Evolutionary conservation across 352 stramenopile genomes (phyloP), one percentile per base, ranked within the genome.

Genomic region (Globisporangium paddicum): DNA sequence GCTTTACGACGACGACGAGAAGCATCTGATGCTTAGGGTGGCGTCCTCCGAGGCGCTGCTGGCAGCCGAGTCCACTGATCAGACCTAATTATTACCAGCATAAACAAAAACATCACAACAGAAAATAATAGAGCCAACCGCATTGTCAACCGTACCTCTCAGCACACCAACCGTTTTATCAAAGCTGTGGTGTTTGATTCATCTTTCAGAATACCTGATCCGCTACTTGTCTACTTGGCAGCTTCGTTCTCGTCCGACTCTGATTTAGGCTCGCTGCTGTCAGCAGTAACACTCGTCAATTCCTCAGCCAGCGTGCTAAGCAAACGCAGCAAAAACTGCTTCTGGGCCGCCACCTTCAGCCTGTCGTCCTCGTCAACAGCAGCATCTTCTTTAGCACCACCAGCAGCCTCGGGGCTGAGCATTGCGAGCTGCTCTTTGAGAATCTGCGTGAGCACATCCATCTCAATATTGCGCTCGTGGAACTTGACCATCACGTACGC

Each of bases 401-500:
- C 55, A 16, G 42, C 26, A 9, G 55, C 28, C 19, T 40, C 23
- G 0, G 60, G 52, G 14, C 64, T 23, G 0, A 93, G 64, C n/a
- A 82, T 64, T n/a, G 75, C 63, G 14, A 90, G 56, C 19, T 92
- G 82, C 28, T 90, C 80, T 0, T 67, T 53, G 13, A 94, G 60
- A 6, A 91, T 67, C n/a, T 62, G 44, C 2, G 47, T 45, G 1
- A 91, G 56, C 26, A 60, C 63, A 10, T 78, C 66, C 32, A 77
- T 69, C 5, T 89, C 79, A 11, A 92, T 64, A 51, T 68, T 88
- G 28, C 75, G 79, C 56, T 90, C 82, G 46, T 92, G 72, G 54
- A 88, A 89, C 56, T 92, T 89, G 46, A 92, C 69, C 62, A 86
- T 77, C 14, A 87, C 66, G 46, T 92, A 90, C 7, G 80, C 82